Conservation (phyloP, 1,284 basidiomycete species). For the Schizophyllum amplum region DNA sequence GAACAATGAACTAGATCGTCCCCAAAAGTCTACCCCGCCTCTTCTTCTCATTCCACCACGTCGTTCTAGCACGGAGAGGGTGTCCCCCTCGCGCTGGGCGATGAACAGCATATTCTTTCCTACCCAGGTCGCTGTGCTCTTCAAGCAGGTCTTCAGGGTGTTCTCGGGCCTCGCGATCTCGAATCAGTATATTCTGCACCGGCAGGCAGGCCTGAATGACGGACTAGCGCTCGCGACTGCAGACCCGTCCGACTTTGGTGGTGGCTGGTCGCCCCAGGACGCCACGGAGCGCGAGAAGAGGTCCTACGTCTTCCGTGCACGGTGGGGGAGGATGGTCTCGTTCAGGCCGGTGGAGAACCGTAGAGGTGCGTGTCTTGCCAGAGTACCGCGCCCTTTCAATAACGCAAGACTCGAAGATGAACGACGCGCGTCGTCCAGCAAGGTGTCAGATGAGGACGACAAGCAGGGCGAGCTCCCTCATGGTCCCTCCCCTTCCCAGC, state of each 20-base stretch:
- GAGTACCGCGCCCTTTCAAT: background rate
- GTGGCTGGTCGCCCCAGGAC: background rate
- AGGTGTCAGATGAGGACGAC: constrained; percentile 8
- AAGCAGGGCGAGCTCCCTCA: constrained; percentile 8
- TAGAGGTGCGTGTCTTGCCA: constrained; percentile 13
- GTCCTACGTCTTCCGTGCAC: constrained; percentile 6
- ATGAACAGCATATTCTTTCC: background rate
- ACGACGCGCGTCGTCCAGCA: constrained; percentile 9
- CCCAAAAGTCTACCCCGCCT: too few relatives aligned
- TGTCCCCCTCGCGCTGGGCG: background rate
- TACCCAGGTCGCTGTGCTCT: constrained; percentile 36
- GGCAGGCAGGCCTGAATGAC: constrained; percentile 15
- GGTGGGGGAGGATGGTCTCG: constrained; percentile 10
- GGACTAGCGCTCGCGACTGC: background rate
- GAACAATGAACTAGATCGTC: too few relatives aligned
- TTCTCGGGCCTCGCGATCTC: constrained; percentile 60
- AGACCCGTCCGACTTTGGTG: constrained; percentile 9
- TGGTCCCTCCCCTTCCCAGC: constrained; percentile 8
- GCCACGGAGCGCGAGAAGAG: background rate
- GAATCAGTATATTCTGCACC: constrained; percentile 43
- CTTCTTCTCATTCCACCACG: too few relatives aligned
- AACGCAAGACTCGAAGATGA: constrained; percentile 2
- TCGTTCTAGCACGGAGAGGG: too few relatives aligned
- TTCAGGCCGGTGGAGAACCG: constrained; percentile 20
- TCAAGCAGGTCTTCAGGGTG: constrained; percentile 58